Evolutionary conservation across 2,329 filamentous ascomycete genomes (phyloP).

Genomic region (Talaromyces atroroseus): DNA sequence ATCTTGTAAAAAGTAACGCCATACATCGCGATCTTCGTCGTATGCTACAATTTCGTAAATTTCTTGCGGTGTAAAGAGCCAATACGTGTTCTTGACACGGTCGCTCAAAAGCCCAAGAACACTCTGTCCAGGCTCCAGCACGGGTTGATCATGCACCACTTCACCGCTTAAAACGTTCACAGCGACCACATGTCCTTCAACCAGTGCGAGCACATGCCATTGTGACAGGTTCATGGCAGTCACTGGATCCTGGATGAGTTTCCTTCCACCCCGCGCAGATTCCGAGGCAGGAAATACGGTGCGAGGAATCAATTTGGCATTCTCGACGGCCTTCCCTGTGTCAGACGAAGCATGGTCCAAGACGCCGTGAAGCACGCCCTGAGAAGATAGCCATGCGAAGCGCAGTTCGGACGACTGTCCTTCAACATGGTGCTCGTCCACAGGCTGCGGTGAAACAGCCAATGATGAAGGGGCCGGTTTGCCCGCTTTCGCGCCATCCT

Average conservation of each 20-base stretch:
- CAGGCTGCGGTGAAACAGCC: constrained; percentile 68
- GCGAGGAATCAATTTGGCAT: constrained; percentile 70
- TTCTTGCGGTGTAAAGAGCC: constrained; percentile 85
- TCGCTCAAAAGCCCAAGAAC: constrained; percentile 83
- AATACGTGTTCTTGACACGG: constrained; percentile 92
- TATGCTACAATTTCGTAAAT: constrained; percentile 91
- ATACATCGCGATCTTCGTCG: constrained; percentile 87
- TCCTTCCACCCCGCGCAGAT: constrained; percentile 58
- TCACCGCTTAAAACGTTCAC: constrained; percentile 82
- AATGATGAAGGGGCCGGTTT: constrained; percentile 60
- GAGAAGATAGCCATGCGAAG: constrained; percentile 85
- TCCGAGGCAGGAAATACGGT: constrained; percentile 68
- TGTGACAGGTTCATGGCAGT: constrained; percentile 80
- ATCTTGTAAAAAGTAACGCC: constrained; percentile 84
- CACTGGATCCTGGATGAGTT: constrained; percentile 64
- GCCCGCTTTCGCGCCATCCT: constrained; percentile 63
- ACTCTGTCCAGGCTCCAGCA: constrained; percentile 73
- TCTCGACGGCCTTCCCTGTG: constrained; percentile 68
- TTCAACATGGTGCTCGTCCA: constrained; percentile 54
- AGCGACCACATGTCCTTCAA: constrained; percentile 76
- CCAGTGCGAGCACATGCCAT: constrained; percentile 82
- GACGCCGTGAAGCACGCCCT: constrained; percentile 83
- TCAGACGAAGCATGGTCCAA: constrained; percentile 63
- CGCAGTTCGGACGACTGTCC: constrained; percentile 44
- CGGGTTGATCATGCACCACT: constrained; percentile 79